Percentiles rank a stretch among this genome's conserved stretches.
phyloP scores from a whole-genome alignment of 768 basidiomycete genomes.

The Steccherinum ochraceum region DNA sequence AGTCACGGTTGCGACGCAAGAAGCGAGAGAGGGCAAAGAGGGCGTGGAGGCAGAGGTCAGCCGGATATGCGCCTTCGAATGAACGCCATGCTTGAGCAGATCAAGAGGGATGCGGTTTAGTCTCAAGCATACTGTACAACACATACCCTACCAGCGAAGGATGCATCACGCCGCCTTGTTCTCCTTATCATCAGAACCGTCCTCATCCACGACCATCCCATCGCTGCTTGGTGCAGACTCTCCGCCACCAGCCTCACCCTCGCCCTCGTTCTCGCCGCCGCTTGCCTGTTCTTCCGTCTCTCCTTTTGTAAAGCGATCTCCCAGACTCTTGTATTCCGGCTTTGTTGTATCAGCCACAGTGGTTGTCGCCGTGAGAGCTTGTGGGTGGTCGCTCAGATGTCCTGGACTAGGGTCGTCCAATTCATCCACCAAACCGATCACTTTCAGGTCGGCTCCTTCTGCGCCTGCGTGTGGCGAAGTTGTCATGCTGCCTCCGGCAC shows the following conservation, averaged over 20 bases:
- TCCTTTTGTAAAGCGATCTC: constrained; percentile 56
- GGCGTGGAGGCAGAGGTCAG: constrained; percentile 33
- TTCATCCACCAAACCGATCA: constrained; percentile 77
- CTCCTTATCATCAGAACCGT: constrained; percentile 41
- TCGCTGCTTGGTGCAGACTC: constrained; percentile 6
- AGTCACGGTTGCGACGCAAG: constrained; percentile 12
- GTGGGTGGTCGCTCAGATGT: constrained; percentile 78
- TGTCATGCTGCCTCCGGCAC: constrained; percentile 22
- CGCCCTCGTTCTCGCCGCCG: constrained; percentile 6
- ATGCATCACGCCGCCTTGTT: constrained; percentile 32
- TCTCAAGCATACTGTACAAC: not conserved
- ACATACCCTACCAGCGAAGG: not conserved
- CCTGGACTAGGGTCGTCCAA: constrained; percentile 80
- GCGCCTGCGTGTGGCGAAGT: constrained; percentile 26
- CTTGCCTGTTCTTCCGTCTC: constrained; percentile 24
- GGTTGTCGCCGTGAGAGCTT: constrained; percentile 61
- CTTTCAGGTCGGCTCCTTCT: constrained; percentile 35
- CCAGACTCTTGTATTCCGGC: constrained; percentile 25
- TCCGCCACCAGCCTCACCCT: constrained; percentile 12
- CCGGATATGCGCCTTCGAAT: constrained; percentile 86
- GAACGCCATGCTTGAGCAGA: constrained; percentile 81
- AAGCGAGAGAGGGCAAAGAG: constrained; percentile 10
- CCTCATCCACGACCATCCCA: constrained; percentile 20
- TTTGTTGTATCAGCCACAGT: constrained; percentile 18
- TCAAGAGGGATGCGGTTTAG: constrained; percentile 53